A percentile compares a stretch with the other conserved stretches of the same genome.
These are phyloP conservation scores for Colletotrichum australisinense DNA, from an alignment of 2,329 filamentous ascomycete genomes.

Conservation along the genomic window DNA sequence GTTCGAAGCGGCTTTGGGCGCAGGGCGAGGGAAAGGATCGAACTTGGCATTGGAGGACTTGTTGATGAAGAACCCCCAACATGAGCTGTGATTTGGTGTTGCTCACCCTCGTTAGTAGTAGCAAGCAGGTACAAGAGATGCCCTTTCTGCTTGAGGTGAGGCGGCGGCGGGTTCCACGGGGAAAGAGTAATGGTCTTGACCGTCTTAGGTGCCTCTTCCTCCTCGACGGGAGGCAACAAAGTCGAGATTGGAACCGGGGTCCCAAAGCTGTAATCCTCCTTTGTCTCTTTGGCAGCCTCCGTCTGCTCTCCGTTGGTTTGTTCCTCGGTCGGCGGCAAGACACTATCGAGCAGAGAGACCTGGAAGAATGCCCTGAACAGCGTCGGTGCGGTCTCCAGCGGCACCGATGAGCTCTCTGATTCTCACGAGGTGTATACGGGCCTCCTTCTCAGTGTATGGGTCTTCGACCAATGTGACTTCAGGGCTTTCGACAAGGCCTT, in stretches of 20 bases:
- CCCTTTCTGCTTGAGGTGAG: slow-evolving; percentile 89
- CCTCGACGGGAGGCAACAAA: slow-evolving; percentile 72
- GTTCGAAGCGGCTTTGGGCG: slow-evolving; percentile 81
- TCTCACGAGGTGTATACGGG: slow-evolving; percentile 91
- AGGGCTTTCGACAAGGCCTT: slow-evolving; percentile 80
- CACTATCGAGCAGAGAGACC: slow-evolving; percentile 85
- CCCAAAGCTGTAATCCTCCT: slow-evolving; percentile 83
- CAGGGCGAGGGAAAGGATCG: slow-evolving; percentile 83
- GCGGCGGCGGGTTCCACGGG: slow-evolving; percentile 95
- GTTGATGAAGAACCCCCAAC: slow-evolving; percentile 96
- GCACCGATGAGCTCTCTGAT: slow-evolving; percentile 94
- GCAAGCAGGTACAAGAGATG: slow-evolving; percentile 92
- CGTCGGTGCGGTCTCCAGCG: slow-evolving; percentile 87
- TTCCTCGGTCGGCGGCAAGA: slow-evolving; percentile 61
- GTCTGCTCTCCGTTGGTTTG: slow-evolving; percentile 58
- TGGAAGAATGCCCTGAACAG: slow-evolving; percentile 85
- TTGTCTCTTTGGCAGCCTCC: slow-evolving; percentile 38
- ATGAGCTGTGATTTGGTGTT: slow-evolving; percentile 92
- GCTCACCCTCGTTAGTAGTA: slow-evolving; percentile 94
- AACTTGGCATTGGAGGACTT: slow-evolving; percentile 96
- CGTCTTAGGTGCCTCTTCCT: slow-evolving; percentile 83
- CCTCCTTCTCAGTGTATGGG: slow-evolving; percentile 98
- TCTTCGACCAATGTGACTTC: slow-evolving; percentile 89
- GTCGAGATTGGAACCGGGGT: slow-evolving; percentile 74
- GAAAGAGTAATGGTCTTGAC: slow-evolving; percentile 91